Evolutionary conservation across 805 yeast species (phyloP).

Genomic region (Kodamaea sagamina): DNA sequence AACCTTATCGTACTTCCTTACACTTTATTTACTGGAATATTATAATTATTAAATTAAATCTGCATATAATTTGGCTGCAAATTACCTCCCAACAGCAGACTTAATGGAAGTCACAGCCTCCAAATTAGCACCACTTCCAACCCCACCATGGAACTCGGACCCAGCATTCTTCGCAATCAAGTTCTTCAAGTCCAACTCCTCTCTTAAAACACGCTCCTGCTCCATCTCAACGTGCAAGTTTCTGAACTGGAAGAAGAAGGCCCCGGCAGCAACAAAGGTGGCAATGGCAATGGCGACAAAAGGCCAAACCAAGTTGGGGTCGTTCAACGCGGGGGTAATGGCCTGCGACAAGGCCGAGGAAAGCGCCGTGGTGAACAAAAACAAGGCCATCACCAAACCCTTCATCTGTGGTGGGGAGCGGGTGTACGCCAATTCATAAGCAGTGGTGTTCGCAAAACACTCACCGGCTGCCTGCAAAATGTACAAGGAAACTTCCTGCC

Average conservation of each 20-base stretch:
- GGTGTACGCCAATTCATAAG: constrained; percentile 55
- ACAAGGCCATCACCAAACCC: constrained; percentile 50
- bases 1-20: no score
- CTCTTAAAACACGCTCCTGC: constrained; percentile 31
- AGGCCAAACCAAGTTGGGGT: constrained; percentile 45
- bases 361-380: constrained; percentile 45
- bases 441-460: constrained; percentile 53
- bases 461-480: constrained; percentile 53
- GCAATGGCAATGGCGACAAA: constrained; percentile 43
- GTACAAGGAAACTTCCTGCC: constrained; percentile 30
- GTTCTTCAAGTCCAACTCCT: constrained; percentile 12
- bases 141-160: constrained; percentile 16
- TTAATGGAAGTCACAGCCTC: constrained; percentile 31
- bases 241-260: constrained; percentile 37
- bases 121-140: constrained; percentile 23
- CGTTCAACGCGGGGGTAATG: constrained; percentile 39
- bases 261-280: constrained; percentile 32
- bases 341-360: constrained; percentile 50
- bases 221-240: constrained; percentile 44
- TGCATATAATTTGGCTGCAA: no score
- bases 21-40: no score
- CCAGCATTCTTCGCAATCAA: no score
- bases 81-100: constrained; percentile 29
- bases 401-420: constrained; percentile 52
- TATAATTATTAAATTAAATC: no score